These are phyloP conservation scores for Colletotrichum falcatum DNA, from an alignment of 2,329 filamentous ascomycete genomes.

Conservation along the genomic window DNA sequence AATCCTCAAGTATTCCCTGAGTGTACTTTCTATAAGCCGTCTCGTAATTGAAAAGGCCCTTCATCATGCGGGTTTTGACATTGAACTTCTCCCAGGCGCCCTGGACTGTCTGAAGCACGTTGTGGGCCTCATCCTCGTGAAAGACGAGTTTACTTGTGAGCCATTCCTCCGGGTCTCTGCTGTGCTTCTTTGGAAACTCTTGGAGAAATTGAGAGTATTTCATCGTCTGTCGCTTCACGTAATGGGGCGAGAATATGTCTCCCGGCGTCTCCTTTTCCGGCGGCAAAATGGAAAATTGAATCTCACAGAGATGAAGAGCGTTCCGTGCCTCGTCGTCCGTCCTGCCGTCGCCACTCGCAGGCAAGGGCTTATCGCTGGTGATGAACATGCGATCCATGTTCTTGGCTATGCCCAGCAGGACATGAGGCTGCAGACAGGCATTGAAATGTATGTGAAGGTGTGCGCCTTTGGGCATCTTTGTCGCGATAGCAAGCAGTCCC, in stretches of 20 bases:
- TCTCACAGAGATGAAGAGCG: conserved; percentile 59
- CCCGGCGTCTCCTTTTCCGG: conserved; percentile 51
- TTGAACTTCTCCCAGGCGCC: conserved; percentile 75
- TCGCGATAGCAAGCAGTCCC: conserved; percentile 66
- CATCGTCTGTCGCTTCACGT: conserved; percentile 60
- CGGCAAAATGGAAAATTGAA: conserved; percentile 66
- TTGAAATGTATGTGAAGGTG: conserved; percentile 85
- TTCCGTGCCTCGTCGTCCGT: conserved; percentile 42
- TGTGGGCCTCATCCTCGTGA: conserved; percentile 69
- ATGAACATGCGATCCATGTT: conserved; percentile 76
- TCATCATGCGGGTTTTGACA: conserved; percentile 77
- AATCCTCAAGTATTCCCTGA: conserved; percentile 67
- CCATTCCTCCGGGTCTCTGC: conserved; percentile 61
- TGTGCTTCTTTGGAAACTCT: conserved; percentile 49
- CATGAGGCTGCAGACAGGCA: conserved; percentile 72
- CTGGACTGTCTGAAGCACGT: conserved; percentile 59
- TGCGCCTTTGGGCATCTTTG: conserved; percentile 75
- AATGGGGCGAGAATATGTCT: conserved; percentile 62
- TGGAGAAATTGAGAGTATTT: conserved; percentile 55
- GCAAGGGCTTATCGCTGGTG: conserved; percentile 66
- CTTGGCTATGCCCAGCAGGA: conserved; percentile 68
- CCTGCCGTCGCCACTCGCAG: conserved; percentile 24
- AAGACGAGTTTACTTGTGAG: conserved; percentile 73
- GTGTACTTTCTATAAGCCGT: conserved; percentile 73
- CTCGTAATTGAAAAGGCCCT: conserved; percentile 77